Percentiles rank a stretch among this genome's conserved stretches.
Conservation (phyloP, 768 basidiomycete genomes). For the Paxillus ammoniavirescens region DNA sequence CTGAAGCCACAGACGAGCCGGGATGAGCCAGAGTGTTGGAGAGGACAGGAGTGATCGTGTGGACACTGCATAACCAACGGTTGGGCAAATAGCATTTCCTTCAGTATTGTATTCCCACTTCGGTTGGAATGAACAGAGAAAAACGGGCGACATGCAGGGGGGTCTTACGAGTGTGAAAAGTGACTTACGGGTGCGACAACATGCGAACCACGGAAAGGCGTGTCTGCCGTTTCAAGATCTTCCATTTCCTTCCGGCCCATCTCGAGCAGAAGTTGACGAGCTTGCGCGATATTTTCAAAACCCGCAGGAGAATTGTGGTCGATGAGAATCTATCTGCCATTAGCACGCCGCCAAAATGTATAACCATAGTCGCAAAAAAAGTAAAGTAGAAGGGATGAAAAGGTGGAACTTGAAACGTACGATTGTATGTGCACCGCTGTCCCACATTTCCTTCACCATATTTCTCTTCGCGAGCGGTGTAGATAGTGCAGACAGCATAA, state of each 20-base stretch:
- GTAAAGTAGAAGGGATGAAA: not conserved
- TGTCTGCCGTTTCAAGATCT: constrained; percentile 38
- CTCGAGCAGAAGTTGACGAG: constrained; percentile 68
- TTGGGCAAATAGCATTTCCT: not conserved
- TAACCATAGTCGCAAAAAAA: not conserved
- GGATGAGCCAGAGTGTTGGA: constrained; percentile 54
- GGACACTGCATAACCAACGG: constrained; percentile 60
- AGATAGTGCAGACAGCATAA: constrained; percentile 74
- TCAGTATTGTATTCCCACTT: constrained; percentile 15
- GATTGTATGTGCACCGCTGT: constrained; percentile 82
- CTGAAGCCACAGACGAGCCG: constrained; percentile 76
- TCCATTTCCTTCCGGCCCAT: constrained; percentile 60
- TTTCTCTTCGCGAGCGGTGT: constrained; percentile 59
- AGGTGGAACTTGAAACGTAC: constrained; percentile 35
- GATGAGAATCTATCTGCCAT: constrained; percentile 64
- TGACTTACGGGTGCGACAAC: constrained; percentile 85
- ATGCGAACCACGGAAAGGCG: constrained; percentile 57
- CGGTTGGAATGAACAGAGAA: constrained; percentile 7
- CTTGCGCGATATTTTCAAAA: constrained; percentile 76
- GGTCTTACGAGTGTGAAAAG: not conserved
- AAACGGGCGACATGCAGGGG: not conserved
- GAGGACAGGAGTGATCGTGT: constrained; percentile 83
- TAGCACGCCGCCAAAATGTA: constrained; percentile 1
- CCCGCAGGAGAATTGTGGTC: constrained; percentile 79
- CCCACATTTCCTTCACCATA: constrained; percentile 85